Evolutionary conservation across 2,329 filamentous ascomycete genomes (phyloP), one percentile per base, ranked within the genome.

Genomic region (Cladosporium austrohemisphaericum): DNA sequence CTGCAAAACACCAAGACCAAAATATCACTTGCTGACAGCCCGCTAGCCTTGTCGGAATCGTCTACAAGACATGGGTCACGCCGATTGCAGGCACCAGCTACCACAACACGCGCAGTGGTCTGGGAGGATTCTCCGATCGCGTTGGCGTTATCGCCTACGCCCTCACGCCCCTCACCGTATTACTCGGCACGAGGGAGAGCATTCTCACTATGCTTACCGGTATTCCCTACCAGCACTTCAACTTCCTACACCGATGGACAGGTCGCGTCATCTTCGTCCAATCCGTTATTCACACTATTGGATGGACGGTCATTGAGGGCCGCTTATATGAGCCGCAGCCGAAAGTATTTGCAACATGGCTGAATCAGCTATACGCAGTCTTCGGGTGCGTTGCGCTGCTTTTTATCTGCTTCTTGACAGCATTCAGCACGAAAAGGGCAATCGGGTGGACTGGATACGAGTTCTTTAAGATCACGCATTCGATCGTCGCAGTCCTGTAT

Each of bases 181-280:
- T 86, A 43, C 74, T 90, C 11, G 75, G 78, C n/a, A 83, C 74
- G 49, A 76, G 86, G 32, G 85, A 90, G 62, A 86, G 82, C 0
- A 70, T 89, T 1, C 75, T 90, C 3, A 85, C 81, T 0, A 63
- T 86, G 13, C 65, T 88, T 41, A 90, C 85, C 0, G 86, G 86
- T 1, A 73, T 90, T 1, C 85, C 86, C 0, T 88, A 88, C 59
- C 85, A 88, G 57, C 80, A 78, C 58, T 88, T 90, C 74, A 84
- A 85, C 65, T 90, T 90, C 61, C 70, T 90, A 18, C 86, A 89
- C 64, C 81, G 85, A 26, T 90, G 86, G 86, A 70, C 84, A 0
- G 86, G 86, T 5, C 84, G 85, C 53, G 75, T 90, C 59, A 88
- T 90, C 54, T 78, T 87, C 48, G 63, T 80, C 0, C 86, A 90